Conservation (phyloP, 148 eudicot species). For the Hydrangea macrophylla region DNA sequence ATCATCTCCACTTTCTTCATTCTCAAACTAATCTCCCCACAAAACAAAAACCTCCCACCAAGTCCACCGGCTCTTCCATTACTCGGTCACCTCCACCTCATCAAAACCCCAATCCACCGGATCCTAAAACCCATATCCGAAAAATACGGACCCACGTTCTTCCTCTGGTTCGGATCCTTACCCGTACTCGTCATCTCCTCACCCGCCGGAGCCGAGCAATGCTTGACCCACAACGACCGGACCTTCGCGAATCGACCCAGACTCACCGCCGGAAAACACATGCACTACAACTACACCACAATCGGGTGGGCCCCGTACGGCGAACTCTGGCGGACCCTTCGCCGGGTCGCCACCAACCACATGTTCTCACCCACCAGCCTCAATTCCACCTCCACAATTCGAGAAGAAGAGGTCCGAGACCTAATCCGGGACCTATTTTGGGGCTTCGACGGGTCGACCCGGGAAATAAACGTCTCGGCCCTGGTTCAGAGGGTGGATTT, state of each 20-base stretch:
- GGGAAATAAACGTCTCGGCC: conserved; percentile 9
- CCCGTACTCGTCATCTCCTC: conserved; percentile 23
- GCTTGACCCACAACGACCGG: conserved; percentile 27
- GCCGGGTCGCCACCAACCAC: conserved; percentile 14
- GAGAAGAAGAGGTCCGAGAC: no score
- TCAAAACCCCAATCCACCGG: no score
- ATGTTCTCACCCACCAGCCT: no score
- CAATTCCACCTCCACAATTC: no score
- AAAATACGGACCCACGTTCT: no score
- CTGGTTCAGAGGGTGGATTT: conserved; percentile 7
- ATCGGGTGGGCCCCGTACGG: conserved; percentile 24
- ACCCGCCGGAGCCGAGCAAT: conserved; percentile 16
- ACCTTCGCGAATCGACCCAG: conserved; percentile 26
- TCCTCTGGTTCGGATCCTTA: conserved; percentile 13
- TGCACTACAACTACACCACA: conserved; percentile 20
- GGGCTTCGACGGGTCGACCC: neutral
- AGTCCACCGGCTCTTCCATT: no score
- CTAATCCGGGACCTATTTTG: neutral
- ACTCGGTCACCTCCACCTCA: no score
- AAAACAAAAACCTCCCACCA: no score
- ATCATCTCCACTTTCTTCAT: no score
- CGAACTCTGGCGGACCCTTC: conserved; percentile 26
- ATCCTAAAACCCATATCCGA: no score
- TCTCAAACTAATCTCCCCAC: no score
- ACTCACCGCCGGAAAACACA: conserved; percentile 18